Evolutionary conservation across 2,329 filamentous ascomycete genomes (phyloP).

Genomic region (Scedosporium apiospermum): DNA sequence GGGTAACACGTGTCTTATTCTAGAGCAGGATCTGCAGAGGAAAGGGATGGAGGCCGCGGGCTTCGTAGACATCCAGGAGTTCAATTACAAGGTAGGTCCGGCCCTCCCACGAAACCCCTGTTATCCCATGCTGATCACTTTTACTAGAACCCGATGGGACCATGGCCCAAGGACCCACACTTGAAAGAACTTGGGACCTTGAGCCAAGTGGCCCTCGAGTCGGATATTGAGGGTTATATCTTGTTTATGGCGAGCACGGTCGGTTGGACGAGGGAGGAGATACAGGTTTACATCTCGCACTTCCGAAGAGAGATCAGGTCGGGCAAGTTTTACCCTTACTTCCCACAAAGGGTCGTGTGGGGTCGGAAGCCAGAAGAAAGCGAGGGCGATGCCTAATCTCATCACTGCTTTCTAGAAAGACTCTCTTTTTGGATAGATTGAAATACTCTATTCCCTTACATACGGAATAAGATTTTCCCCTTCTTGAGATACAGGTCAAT

Average conservation of each 20-base stretch:
- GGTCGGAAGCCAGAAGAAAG: not conserved
- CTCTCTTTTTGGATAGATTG: no score
- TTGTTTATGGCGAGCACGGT: slow-evolving; percentile 14
- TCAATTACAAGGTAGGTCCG: slow-evolving; percentile 4
- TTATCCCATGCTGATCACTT: not conserved
- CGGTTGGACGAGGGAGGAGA: slow-evolving; percentile 12
- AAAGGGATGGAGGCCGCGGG: slow-evolving; percentile 9
- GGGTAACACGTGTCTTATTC: slow-evolving; percentile 1
- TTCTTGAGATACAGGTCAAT: no score
- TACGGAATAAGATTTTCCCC: no score
- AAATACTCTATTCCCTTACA: no score
- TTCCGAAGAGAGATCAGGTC: slow-evolving; percentile 12
- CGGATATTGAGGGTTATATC: slow-evolving; percentile 13
- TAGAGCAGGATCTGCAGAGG: slow-evolving; percentile 7
- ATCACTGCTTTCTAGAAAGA: no score
- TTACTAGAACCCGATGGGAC: slow-evolving; percentile 14
- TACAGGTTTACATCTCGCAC: slow-evolving; percentile 13
- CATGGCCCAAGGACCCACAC: slow-evolving; percentile 31
- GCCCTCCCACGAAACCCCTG: not conserved
- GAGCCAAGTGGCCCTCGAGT: slow-evolving; percentile 13
- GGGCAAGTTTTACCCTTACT: slow-evolving; percentile 6
- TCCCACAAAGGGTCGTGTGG: not conserved
- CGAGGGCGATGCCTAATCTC: no score
- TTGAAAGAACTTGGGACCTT: slow-evolving; percentile 28
- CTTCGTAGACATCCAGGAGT: slow-evolving; percentile 7